Evolutionary conservation across 805 yeast genomes (phyloP), one percentile per base, ranked within the genome.

Genomic region (Starmerella floris): DNA sequence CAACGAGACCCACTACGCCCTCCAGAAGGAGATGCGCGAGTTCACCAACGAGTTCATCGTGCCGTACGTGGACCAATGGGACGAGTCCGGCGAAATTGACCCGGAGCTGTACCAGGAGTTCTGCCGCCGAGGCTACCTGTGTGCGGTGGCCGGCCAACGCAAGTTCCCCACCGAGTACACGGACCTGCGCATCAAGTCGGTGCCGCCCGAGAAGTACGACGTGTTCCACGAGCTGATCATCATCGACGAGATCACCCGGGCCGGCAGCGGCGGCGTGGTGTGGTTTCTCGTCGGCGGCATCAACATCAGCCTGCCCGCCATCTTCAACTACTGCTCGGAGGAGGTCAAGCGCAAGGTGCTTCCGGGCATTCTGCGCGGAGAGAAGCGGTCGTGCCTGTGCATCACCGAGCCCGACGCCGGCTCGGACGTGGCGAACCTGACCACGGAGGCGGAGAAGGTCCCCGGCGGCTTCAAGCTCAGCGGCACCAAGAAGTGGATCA

Each of bases 401-500:
- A 65, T 64, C 53, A 64, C 69, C 16, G 69, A 64, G 55, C 69
- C 69, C 15, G 66, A 64, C 37, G 69, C 67, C 13, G 69, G 69
- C 23, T 61, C 66, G 20, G 69, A 64, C 47, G 69, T 64, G 9
- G 69, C 69, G 30, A 61, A 61, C 40, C 41, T 64, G 39, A 59
- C 62, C 23, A 61, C 69, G 16, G 54, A 62, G 28, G 69, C 69
- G 22, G 56, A 44, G 37, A 50, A 51, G 49, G 52, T 62, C 28
- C 56, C 54, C n/a, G 67, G 64, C 35, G 69, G 68, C 30, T 65
- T 51, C 50, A 51, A 61, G 33, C 63, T 65, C 40, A 64, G 57
- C 47, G 69, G 69, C 30, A 63, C 62, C 42, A 65, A 65, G 57
- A 65, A 65, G 53, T 65, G 69, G 69, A 65, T 65, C 58, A 66